phyloP scores from a whole-genome alignment of 108 stramenopile species.

The Cyclostephanos tholiformis region DNA sequence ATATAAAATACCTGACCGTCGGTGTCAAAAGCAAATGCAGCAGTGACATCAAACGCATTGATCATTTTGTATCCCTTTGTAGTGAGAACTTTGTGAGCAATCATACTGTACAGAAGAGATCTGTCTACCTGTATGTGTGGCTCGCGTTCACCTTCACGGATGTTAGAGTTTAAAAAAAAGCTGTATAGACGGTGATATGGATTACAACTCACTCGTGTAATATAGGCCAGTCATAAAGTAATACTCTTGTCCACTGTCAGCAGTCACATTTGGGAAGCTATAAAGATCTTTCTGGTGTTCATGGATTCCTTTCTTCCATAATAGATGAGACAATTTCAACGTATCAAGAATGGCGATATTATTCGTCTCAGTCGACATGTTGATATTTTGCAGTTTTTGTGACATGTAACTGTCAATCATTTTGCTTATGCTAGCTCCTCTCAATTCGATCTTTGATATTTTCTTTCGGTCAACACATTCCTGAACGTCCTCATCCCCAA shows the following conservation, averaged over 20 bases:
- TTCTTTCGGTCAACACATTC: slow-evolving; percentile 27
- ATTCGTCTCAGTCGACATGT: background rate
- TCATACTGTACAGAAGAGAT: slow-evolving; percentile 16
- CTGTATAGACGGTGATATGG: no score
- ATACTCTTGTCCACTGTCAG: slow-evolving; percentile 16
- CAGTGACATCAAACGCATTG: slow-evolving; percentile 50
- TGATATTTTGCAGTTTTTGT: slow-evolving; percentile 23
- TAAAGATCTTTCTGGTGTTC: slow-evolving; percentile 14
- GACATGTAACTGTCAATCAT: slow-evolving; percentile 5
- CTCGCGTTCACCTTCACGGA: no score
- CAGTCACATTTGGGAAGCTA: slow-evolving; percentile 1
- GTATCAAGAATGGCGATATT: slow-evolving; percentile 7
- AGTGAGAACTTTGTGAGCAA: slow-evolving; percentile 17
- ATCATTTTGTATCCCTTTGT: slow-evolving; percentile 53
- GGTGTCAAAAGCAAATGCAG: slow-evolving; percentile 50
- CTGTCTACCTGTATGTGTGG: slow-evolving; percentile 28
- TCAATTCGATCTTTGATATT: slow-evolving; percentile 19
- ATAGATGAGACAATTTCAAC: slow-evolving; percentile 36
- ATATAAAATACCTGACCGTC: slow-evolving; percentile 9
- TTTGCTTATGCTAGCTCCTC: slow-evolving; percentile 24
- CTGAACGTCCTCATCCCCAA: slow-evolving; percentile 29
- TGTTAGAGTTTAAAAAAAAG: no score
- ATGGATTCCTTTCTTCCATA: slow-evolving; percentile 18
- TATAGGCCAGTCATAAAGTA: slow-evolving; percentile 32
- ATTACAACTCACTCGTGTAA: slow-evolving; percentile 16